Base-by-base conservation (phyloP, 1,139 yeast genomes). In the Saccharomyces hybrid region DNA sequence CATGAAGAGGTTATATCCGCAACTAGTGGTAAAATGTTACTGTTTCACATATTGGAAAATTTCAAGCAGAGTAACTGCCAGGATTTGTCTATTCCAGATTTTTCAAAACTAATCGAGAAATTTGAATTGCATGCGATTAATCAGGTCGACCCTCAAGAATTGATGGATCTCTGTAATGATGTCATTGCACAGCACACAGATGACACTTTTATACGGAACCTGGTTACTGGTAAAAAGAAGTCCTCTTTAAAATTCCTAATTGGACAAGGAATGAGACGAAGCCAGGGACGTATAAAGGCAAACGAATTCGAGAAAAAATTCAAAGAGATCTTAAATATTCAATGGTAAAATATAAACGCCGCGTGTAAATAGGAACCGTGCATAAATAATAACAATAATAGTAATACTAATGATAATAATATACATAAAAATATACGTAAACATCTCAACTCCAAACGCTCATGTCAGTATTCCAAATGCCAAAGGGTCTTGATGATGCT, bases 211-310 rank as follows among this genome's bases (percentile, higher is more conserved):
- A 86, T 86, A 7, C 72, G 73, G 4, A 81, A 81, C 51, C 78
- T 86, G 20, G 68, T 71, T 34, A 67, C 74, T 0, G 90, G 90
- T 0, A 85, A 85, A 54, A 80, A 78, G 59, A 72, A 74, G 46
- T 80, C 79, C 49, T 81, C 90, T 16, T 68, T 91, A 30, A 88
- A 90, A 64, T 90, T 77, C 64, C 73, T 93, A 55, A 78, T 93
- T 2, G 99, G 98, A 0, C 81, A 81, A 65, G 96, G 90, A 14
- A 89, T 95, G 96, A 80, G 82, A 61, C 74, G 77, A 56, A 79
- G 88, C 1, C 84, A 83, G 58, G 97, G 97, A 2, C 82, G 78
- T 61, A 77, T 84, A 4, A 74, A 77, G 47, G 79, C 89, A 0
- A 70, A 72, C 4, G 67, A 70, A n/a, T 75, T 84, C 54, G 79